Base-by-base conservation (phyloP, 495 filamentous ascomycete genomes). In the Durotheca rogersii region DNA sequence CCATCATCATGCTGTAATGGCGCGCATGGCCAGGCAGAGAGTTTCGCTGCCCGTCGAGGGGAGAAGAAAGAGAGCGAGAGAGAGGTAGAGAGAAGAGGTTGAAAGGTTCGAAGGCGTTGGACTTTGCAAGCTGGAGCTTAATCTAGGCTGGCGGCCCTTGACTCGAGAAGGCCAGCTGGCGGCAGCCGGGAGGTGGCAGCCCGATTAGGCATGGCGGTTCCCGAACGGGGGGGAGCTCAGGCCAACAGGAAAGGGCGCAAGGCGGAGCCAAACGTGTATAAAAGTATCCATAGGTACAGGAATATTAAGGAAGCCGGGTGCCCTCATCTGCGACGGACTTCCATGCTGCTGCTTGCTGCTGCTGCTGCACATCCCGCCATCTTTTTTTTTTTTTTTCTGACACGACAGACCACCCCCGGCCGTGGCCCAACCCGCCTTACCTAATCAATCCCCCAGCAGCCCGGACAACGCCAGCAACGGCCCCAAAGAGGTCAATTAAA, bases 221-320 rank as follows among this genome's bases (percentile, higher is more conserved):
- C 31, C 34, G 48, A 23, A 50, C 31, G 44, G 21, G 49, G 52
- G 12, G 56, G 56, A 53, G 56, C 56, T 58, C 25, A 53, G 56
- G 34, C 56, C 56, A 58, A 45, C 56, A 58, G 18, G 49, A 25
- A 36, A n/a, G 29, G 18, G 45, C 40, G 44, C 40, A 58, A 58
- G 49, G 56, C 56, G 50, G 56, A 53, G 44, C 56, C 50, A 48
- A 58, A 58, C 56, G 56, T 58, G 56, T 58, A 58, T 58, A 58
- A 58, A 58, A 58, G 56, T 58, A 58, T 58, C 56, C 56, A 50
- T 58, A 58, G 23, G 50, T 58, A 58, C 56, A 58, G 56, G 45
- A 53, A 53, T 58, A 58, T 58, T 58, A 58, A 58, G 56, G 56
- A 58, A 58, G 56, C 56, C 56, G 56, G n/a, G 49, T 58, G 56